Percentiles rank a stretch among this genome's conserved stretches.
These are phyloP conservation scores for Russula griseocarnosa DNA, from an alignment of 768 basidiomycete species.

Conservation along the genomic window DNA sequence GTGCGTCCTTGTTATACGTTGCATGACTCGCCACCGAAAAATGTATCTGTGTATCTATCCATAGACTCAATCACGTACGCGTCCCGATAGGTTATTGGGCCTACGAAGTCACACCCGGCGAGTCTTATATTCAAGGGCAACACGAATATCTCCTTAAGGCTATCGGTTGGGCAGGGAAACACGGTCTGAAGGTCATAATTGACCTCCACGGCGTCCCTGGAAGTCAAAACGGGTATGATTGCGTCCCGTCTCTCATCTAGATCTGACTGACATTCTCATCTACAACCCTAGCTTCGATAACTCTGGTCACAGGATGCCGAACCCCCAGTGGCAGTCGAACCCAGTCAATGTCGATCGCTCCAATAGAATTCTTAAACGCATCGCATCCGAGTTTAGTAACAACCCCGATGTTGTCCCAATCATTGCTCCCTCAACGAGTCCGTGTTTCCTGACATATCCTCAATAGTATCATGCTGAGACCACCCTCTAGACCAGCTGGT, in stretches of 20 bases:
- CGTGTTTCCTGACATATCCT: conserved; percentile 17
- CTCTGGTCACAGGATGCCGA: conserved; percentile 62
- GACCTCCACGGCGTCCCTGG: conserved; percentile 74
- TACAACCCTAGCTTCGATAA: conserved; percentile 64
- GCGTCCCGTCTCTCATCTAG: conserved; percentile 32
- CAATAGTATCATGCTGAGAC: not conserved
- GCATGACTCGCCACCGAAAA: not conserved
- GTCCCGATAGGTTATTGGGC: conserved; percentile 90
- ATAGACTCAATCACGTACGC: conserved; percentile 75
- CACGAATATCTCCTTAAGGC: conserved; percentile 64
- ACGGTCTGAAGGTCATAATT: conserved; percentile 76
- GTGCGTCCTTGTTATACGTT: conserved; percentile 36
- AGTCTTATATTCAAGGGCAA: conserved; percentile 79
- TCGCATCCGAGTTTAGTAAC: conserved; percentile 57
- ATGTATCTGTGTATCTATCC: no score
- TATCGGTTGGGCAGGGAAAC: conserved; percentile 62
- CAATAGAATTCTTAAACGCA: conserved; percentile 55
- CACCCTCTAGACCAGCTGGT: conserved; percentile 62
- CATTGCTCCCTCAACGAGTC: conserved; percentile 80
- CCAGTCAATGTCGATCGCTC: conserved; percentile 65
- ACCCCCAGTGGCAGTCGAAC: conserved; percentile 67
- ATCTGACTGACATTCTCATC: conserved; percentile 30
- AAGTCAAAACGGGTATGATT: conserved; percentile 70
- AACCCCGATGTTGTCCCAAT: conserved; percentile 53
- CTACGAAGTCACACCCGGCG: conserved; percentile 70